Base-by-base conservation (phyloP, 1,139 yeast genomes). In the Candida pseudoviswanathii region DNA sequence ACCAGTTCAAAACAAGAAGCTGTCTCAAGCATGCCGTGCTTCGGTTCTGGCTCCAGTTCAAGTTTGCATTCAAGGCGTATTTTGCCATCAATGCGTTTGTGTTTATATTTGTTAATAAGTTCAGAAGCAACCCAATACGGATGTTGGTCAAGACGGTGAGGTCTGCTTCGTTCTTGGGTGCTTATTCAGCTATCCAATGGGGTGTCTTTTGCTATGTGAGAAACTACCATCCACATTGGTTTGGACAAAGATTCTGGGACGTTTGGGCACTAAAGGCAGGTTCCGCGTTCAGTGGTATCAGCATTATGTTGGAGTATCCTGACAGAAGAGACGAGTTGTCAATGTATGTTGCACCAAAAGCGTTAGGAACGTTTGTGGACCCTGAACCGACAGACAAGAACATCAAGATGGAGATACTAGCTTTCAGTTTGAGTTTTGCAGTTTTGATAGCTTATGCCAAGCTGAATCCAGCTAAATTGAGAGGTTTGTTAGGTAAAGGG, bases 281-380 rank as follows among this genome's bases (percentile, higher is more conserved):
- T 3, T 59, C 69, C 16, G 50, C 65, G 2, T 41, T 62, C 11
- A 64, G 75, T 46, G 78, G 79, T 6, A 57, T 70, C 41, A 68
- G 77, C 51, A 63, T 73, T 5, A 56, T 71, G 26, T 55, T 73
- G 5, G 78, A 74, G 51, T 64, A 59, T 16, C 59, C 68, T 1
- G 58, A 59, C 45, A 58, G 79, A 31, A 62, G 77, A 34, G 68
- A 75, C 26, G 80, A 75, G 53, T 65, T 75, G 50, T 69, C 77
- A 0, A 58, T 74, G 21, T 74, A 73, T 58, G 68, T 71, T 29
- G 68, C 74, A 7, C 78, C 77, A 3, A 62, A 68, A 46, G 76
- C 77, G 1, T 54, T 72, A 43, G 68, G 69, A 7, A 70, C 73
- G 7, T 54, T 68, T 40, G 52, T 70, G 9, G 64, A 70, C 9